Evolutionary conservation across 768 basidiomycete species (phyloP).

Genomic region (Leucocoprinus leucothites): DNA sequence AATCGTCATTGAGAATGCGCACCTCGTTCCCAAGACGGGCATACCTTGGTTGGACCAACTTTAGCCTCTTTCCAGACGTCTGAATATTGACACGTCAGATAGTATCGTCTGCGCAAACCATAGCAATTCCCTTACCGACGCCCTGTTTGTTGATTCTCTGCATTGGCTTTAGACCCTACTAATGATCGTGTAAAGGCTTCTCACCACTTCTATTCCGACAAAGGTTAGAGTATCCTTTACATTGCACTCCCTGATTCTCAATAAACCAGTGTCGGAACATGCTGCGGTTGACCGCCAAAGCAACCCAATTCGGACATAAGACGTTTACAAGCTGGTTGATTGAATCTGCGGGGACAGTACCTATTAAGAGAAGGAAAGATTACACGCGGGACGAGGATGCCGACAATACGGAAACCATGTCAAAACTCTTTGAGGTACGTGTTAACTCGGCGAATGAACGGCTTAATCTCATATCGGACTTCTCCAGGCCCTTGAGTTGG

Average conservation of each 20-base stretch:
- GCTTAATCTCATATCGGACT: slow-evolving; percentile 7
- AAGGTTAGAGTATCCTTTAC: slow-evolving; percentile 37
- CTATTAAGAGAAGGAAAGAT: slow-evolving; percentile 77
- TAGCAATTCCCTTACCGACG: slow-evolving; percentile 83
- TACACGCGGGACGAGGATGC: slow-evolving; percentile 39
- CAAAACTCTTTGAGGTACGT: slow-evolving; percentile 59
- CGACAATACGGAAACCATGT: slow-evolving; percentile 73
- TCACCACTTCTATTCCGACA: slow-evolving; percentile 72
- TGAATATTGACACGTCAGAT: slow-evolving; percentile 9
- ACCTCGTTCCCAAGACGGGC: slow-evolving; percentile 70
- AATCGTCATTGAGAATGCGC: slow-evolving; percentile 78
- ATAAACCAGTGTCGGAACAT: slow-evolving; percentile 63
- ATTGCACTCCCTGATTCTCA: neutral
- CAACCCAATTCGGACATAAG: slow-evolving; percentile 77
- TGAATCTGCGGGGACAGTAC: slow-evolving; percentile 84
- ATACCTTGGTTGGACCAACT: slow-evolving; percentile 57
- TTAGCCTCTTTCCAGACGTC: neutral
- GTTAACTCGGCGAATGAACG: slow-evolving; percentile 1
- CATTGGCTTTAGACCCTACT: neutral
- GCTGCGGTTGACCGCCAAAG: slow-evolving; percentile 83
- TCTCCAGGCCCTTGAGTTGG: slow-evolving; percentile 64
- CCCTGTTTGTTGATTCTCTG: slow-evolving; percentile 52
- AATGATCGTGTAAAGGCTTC: slow-evolving; percentile 40
- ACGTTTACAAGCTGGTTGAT: slow-evolving; percentile 92
- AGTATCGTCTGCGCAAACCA: slow-evolving; percentile 89